These are phyloP conservation scores for Metschnikowia peoriensis DNA, from an alignment of 805 yeast species.

Conservation along the genomic window DNA sequence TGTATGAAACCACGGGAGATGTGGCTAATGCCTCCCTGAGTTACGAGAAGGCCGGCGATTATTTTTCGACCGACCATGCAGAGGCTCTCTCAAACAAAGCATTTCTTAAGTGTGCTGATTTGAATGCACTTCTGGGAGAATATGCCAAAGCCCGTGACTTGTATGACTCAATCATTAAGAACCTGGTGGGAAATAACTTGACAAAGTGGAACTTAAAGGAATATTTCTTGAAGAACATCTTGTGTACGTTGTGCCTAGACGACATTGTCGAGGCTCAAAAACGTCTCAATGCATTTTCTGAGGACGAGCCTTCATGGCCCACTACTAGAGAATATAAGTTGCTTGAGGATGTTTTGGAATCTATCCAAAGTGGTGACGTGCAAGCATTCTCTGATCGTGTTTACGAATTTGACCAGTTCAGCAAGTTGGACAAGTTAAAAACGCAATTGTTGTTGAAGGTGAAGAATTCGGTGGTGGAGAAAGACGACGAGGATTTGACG, in stretches of 20 bases:
- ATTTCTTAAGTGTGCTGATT: constrained; percentile 83
- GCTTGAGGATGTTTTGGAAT: constrained; percentile 61
- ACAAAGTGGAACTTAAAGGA: constrained; percentile 93
- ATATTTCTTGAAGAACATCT: constrained; percentile 77
- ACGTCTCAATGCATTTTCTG: constrained; percentile 58
- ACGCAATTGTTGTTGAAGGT: constrained; percentile 79
- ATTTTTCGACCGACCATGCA: constrained; percentile 92
- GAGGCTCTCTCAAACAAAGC: constrained; percentile 88
- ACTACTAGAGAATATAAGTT: constrained; percentile 75
- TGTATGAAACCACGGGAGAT: constrained; percentile 76
- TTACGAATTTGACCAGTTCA: constrained; percentile 81
- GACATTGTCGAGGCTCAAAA: constrained; percentile 86
- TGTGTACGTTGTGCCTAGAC: constrained; percentile 79
- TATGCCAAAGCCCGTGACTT: constrained; percentile 72
- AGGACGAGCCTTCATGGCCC: constrained; percentile 74
- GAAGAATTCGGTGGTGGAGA: constrained; percentile 67
- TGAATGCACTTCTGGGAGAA: constrained; percentile 67
- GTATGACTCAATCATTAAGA: constrained; percentile 77
- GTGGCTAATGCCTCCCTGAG: constrained; percentile 65
- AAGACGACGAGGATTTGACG: constrained; percentile 63
- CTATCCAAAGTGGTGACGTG: constrained; percentile 77
- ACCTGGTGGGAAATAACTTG: constrained; percentile 67
- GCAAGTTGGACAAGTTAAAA: constrained; percentile 88
- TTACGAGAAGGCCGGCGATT: constrained; percentile 87
- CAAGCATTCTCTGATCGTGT: constrained; percentile 73